Base-by-base conservation (phyloP, 176 grass and related monocot species). In the Triticum monococcum region DNA sequence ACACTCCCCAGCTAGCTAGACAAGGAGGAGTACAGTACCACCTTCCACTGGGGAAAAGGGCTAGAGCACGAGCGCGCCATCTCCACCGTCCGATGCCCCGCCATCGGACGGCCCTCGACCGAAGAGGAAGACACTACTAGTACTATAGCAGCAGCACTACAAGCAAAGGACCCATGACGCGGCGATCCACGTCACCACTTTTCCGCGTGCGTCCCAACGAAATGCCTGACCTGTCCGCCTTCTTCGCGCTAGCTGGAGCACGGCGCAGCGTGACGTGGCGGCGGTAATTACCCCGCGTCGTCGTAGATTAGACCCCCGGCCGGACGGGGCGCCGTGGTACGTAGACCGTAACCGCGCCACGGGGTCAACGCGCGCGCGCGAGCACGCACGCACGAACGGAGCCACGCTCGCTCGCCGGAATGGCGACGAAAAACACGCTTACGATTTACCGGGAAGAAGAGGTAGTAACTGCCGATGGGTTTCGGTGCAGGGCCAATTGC, bases 401-500 rank as follows among this genome's bases (percentile, higher is more conserved):
- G 50, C 45, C 45, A 46, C 45, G 45, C 45, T 45, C 43, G 45
- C 45, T 46, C 3, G 48, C 14, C 5, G 50, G 1, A 54, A 57
- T 3, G 54, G 18, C 54, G 54, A 8, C 18, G 18, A 57, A 18
- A 3, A 10, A 10, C 38, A 40, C 9, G 38, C 38, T 40, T 40
- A 40, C 35, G 35, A 35, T 35, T 50, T 50, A 40, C 2, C 16
- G 20, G 18, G 7, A 18, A 2, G 18, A 22, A 18, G 56, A 22
- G 22, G 18, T 4, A n/a, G 18, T 57, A 59, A 52, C 66, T 67
- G 40, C 50, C 43, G 60, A 10, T 65, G 33, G 79, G 8, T 40
- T 73, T 77, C 40, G 76, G 76, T 68, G 78, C 70, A 46, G 14
- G 20, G 41, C 86, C 67, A 87, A 82, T 77, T 66, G 86, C 79